Evolutionary conservation across 345 rosid species (phyloP).

Genomic region (Aquilaria malaccensis): DNA sequence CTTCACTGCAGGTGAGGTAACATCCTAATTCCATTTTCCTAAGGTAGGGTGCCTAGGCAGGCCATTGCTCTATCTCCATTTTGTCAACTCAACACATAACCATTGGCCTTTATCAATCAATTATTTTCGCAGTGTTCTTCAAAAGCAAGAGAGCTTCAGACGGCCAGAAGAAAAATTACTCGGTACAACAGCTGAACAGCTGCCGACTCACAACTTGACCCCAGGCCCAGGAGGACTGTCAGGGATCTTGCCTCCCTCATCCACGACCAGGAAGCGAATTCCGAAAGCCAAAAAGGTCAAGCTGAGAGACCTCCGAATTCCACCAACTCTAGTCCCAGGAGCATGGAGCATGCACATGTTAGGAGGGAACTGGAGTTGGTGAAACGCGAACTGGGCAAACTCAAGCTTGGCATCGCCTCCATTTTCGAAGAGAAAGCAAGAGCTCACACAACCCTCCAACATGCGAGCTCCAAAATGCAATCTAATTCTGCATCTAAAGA

Average conservation of each 20-base stretch:
- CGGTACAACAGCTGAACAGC: conserved; percentile 35
- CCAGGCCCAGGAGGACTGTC: conserved; percentile 34
- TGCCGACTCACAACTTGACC: conserved; percentile 54
- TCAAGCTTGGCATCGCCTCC: conserved; percentile 70
- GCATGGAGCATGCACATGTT: conserved; percentile 27
- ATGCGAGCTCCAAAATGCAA: conserved; percentile 19
- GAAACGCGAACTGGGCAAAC: conserved; percentile 58
- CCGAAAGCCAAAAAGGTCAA: conserved; percentile 18
- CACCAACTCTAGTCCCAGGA: conserved; percentile 5
- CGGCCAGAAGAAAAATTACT: conserved; percentile 42
- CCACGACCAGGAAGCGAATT: conserved; percentile 45
- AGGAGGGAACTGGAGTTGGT: conserved; percentile 47
- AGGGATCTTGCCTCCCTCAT: conserved; percentile 37
- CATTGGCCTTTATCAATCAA: conserved; percentile 3
- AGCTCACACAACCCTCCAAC: conserved; percentile 42
- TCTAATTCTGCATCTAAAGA: conserved; percentile 29
- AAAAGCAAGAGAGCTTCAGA: conserved; percentile 49
- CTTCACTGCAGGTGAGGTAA: conserved; percentile 18
- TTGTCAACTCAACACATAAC: neutral
- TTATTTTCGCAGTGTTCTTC: conserved; percentile 33
- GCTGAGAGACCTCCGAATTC: conserved; percentile 20
- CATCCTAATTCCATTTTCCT: conserved; percentile 32
- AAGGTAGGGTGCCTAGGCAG: conserved; percentile 31
- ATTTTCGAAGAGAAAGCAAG: conserved; percentile 46
- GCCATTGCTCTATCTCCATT: neutral